Conservation (phyloP, 345 rosid genomes). For the Garcia nutans region DNA sequence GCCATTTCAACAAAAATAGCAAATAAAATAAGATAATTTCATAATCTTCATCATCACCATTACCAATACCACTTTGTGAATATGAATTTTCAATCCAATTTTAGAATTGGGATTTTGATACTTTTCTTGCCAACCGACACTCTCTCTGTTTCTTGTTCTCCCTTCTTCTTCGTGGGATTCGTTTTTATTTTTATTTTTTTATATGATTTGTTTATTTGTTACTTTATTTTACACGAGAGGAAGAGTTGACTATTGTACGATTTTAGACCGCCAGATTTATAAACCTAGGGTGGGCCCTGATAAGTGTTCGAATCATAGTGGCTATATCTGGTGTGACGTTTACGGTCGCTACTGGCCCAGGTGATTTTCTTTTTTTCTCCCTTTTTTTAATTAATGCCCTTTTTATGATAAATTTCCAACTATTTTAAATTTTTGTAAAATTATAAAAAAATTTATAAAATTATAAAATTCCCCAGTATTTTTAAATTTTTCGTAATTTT, state of each 20-base stretch:
- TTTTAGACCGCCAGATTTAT: neutral
- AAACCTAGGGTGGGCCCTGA: neutral
- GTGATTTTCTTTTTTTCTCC: too few relatives aligned
- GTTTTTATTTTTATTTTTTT: neutral
- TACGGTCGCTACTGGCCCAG: neutral
- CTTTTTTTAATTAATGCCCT: too few relatives aligned
- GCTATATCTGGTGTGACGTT: neutral
- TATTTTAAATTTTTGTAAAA: too few relatives aligned
- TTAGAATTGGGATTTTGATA: neutral
- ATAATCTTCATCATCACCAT: conserved; percentile 19
- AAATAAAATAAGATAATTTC: neutral
- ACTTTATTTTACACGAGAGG: neutral
- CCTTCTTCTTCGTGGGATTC: neutral
- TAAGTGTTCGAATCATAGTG: neutral
- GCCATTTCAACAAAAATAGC: conserved; percentile 31
- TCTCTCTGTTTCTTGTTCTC: neutral
- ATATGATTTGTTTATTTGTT: neutral
- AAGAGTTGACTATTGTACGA: neutral
- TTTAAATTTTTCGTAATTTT: too few relatives aligned
- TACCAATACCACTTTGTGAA: neutral
- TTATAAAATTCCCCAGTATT: too few relatives aligned
- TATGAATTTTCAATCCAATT: neutral
- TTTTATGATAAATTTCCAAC: too few relatives aligned
- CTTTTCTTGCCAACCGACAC: conserved; percentile 12
- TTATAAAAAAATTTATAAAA: too few relatives aligned